Evolutionary conservation across 2,329 filamentous ascomycete genomes (phyloP).

Genomic region (Aureobasidium lini): DNA sequence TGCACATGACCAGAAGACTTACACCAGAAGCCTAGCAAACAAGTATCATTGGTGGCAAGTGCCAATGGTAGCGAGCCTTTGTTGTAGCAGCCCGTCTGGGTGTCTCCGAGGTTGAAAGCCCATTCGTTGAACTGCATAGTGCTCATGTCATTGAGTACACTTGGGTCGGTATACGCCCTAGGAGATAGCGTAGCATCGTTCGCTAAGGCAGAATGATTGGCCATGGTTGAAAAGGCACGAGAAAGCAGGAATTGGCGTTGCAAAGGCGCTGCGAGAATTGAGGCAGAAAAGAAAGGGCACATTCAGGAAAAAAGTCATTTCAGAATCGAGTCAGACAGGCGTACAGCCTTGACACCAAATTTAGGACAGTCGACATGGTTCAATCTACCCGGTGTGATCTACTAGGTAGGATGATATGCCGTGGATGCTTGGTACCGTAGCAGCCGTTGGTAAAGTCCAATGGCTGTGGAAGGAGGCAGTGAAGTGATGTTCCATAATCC

Average conservation of each 20-base stretch:
- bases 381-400: neutral
- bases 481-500: neutral
- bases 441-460: neutral
- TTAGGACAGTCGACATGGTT: neutral
- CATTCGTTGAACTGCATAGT: constrained; percentile 19
- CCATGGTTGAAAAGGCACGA: neutral
- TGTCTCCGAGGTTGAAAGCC: constrained; percentile 19
- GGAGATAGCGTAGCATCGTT: neutral
- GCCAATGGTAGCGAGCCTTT: constrained; percentile 23
- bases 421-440: neutral
- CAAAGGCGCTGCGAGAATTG: neutral
- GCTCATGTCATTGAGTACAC: constrained; percentile 18
- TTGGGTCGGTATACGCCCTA: neutral
- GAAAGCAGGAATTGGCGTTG: neutral
- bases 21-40: constrained; percentile 23
- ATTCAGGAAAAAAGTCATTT: neutral
- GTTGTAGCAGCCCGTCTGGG: constrained; percentile 21
- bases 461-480: neutral
- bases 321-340: neutral
- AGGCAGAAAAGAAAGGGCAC: neutral
- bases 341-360: neutral
- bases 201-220: neutral
- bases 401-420: neutral
- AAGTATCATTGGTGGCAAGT: constrained; percentile 25
- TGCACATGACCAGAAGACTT: neutral